Evolutionary conservation across 2,329 filamentous ascomycete species (phyloP).

Genomic region (Conoideocrella luteorostrata): DNA sequence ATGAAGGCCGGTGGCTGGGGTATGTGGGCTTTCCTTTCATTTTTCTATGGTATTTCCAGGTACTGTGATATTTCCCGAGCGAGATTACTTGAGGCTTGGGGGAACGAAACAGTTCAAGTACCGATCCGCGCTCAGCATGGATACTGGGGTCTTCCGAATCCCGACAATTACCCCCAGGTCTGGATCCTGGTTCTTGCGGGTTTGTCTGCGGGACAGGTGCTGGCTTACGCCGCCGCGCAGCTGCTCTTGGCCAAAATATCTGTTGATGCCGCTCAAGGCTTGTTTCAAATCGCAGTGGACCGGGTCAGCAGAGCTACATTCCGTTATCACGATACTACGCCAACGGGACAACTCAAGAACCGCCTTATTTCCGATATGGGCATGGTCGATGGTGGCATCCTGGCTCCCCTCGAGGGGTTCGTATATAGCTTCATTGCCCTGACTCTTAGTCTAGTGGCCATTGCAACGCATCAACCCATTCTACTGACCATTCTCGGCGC

Average conservation of each 20-base stretch:
- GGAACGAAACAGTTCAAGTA: constrained; percentile 45
- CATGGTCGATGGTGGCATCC: constrained; percentile 82
- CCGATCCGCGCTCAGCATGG: neutral
- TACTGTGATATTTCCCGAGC: constrained; percentile 58
- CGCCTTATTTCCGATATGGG: constrained; percentile 85
- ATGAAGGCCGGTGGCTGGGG: constrained; percentile 70
- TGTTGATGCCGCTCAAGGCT: constrained; percentile 66
- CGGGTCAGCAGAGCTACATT: constrained; percentile 76
- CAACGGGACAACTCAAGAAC: constrained; percentile 86
- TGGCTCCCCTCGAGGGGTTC: constrained; percentile 63
- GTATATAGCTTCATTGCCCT: constrained; percentile 67
- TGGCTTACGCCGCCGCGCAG: constrained; percentile 56
- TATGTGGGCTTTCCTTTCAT: constrained; percentile 64
- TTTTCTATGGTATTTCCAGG: constrained; percentile 58
- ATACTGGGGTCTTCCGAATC: constrained; percentile 47
- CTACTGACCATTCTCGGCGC: constrained; percentile 67
- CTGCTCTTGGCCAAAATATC: constrained; percentile 69
- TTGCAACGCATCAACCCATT: constrained; percentile 68
- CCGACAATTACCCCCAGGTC: constrained; percentile 58
- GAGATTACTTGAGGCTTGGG: constrained; percentile 85
- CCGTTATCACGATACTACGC: constrained; percentile 85
- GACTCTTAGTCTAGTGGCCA: constrained; percentile 66
- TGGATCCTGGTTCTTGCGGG: constrained; percentile 69
- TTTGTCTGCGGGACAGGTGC: constrained; percentile 55
- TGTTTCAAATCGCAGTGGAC: constrained; percentile 68